Evolutionary conservation across 805 yeast genomes (phyloP).

Genomic region (Ogataea corticis): DNA sequence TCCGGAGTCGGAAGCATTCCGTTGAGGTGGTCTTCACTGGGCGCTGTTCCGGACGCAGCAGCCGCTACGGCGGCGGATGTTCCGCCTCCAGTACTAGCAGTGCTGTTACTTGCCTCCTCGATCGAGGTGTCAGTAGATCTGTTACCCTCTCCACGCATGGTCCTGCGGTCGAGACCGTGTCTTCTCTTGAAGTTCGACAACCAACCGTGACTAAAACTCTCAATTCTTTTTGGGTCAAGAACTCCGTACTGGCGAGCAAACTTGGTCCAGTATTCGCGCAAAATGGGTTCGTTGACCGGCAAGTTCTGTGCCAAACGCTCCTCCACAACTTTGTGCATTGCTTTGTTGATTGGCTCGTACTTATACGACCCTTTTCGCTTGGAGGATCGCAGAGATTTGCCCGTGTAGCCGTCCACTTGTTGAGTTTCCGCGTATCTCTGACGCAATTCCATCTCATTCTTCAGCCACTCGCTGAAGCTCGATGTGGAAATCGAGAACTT

Average conservation of each 20-base stretch:
- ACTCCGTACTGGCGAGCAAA: conserved; percentile 59
- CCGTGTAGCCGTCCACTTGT: conserved; percentile 22
- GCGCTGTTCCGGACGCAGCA: background rate
- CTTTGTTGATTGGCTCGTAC: conserved; percentile 57
- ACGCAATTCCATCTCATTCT: conserved; percentile 52
- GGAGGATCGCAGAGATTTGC: conserved; percentile 30
- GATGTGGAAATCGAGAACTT: conserved; percentile 58
- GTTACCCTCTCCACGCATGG: conserved; percentile 9
- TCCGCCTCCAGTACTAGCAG: background rate
- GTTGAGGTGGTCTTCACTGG: conserved; percentile 9
- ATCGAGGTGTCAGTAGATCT: conserved; percentile 1
- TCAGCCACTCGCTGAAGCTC: conserved; percentile 61
- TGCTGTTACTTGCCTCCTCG: background rate
- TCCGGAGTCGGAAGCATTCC: conserved; percentile 19
- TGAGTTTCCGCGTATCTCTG: conserved; percentile 41
- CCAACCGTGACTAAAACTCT: conserved; percentile 64
- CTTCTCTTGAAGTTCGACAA: conserved; percentile 59
- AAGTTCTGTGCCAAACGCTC: conserved; percentile 43
- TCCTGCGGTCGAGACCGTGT: conserved; percentile 38
- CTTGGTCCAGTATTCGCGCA: conserved; percentile 56
- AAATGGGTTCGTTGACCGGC: conserved; percentile 54
- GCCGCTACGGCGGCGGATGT: conserved; percentile 1
- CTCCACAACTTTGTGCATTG: conserved; percentile 56
- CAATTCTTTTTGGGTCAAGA: conserved; percentile 57
- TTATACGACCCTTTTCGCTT: conserved; percentile 52